These are phyloP conservation scores for Fusarium incarnatum DNA, from an alignment of 2,329 filamentous ascomycete genomes.

Conservation along the genomic window DNA sequence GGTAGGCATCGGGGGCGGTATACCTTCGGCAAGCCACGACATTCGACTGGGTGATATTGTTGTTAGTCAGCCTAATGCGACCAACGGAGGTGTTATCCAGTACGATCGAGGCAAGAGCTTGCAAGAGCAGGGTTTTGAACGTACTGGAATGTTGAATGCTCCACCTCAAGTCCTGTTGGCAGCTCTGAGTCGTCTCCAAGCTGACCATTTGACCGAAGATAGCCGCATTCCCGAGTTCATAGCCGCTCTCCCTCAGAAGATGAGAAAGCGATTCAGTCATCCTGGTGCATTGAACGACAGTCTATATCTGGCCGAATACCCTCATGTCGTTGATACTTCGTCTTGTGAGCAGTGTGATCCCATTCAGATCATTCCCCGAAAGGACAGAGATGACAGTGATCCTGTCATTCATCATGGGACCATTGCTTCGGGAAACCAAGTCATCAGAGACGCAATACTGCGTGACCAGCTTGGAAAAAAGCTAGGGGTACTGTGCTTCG, in stretches of 20 bases:
- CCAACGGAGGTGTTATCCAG: background rate
- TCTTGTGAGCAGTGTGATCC: background rate
- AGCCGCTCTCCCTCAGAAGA: background rate
- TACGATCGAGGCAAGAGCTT: background rate
- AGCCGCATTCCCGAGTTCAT: fast-evolving
- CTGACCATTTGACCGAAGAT: background rate
- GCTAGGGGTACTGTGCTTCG: fast-evolving
- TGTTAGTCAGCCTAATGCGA: fast-evolving
- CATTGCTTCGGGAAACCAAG: background rate
- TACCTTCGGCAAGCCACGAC: background rate
- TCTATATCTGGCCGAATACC: background rate
- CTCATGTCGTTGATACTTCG: background rate
- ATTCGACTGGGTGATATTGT: background rate
- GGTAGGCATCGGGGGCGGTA: background rate
- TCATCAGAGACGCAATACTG: background rate
- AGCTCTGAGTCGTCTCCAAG: background rate
- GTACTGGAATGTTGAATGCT: background rate
- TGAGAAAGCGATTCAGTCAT: background rate
- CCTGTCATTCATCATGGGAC: background rate
- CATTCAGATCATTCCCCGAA: fast-evolving
- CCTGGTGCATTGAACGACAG: fast-evolving
- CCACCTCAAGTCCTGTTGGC: background rate
- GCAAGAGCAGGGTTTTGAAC: fast-evolving
- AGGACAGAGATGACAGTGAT: background rate
- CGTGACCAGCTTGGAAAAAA: background rate